These are phyloP conservation scores for Hemileia vastatrix DNA, from an alignment of 1,284 basidiomycete species.

Conservation along the genomic window DNA sequence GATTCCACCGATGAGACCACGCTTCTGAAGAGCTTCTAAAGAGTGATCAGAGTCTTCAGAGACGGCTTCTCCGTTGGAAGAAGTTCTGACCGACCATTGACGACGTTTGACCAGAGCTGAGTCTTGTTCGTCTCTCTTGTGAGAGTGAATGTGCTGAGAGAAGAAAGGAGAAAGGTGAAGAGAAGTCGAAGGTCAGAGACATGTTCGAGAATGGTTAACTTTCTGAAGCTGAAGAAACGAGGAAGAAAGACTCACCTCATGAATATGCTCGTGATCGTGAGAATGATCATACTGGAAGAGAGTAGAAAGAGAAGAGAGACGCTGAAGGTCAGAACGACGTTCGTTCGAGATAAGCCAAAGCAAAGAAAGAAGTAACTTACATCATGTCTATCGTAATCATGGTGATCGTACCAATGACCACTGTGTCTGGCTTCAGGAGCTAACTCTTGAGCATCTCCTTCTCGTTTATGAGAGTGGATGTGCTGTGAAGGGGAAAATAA, in stretches of 20 bases:
- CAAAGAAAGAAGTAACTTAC: neutral
- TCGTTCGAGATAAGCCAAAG: neutral
- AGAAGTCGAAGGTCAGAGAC: neutral
- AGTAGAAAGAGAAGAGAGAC: neutral
- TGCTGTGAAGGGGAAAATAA: neutral
- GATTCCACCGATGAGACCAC: conserved; percentile 20
- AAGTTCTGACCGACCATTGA: neutral
- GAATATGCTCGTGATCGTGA: conserved; percentile 17
- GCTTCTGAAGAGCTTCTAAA: conserved; percentile 1
- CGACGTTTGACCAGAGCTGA: neutral
- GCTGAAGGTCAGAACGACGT: neutral
- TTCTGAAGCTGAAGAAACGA: neutral
- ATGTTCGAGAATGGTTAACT: neutral
- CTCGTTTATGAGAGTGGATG: neutral
- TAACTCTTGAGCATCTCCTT: neutral
- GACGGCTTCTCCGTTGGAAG: neutral
- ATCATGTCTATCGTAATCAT: neutral
- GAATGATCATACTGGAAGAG: neutral
- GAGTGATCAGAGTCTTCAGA: neutral
- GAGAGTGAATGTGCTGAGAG: neutral
- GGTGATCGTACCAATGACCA: neutral
- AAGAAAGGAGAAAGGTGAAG: neutral
- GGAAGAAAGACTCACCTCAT: conserved; percentile 1
- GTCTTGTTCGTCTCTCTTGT: neutral
- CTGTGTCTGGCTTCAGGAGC: neutral